Base-by-base conservation (phyloP, 768 basidiomycete genomes). In the Agaricus subrufescens region DNA sequence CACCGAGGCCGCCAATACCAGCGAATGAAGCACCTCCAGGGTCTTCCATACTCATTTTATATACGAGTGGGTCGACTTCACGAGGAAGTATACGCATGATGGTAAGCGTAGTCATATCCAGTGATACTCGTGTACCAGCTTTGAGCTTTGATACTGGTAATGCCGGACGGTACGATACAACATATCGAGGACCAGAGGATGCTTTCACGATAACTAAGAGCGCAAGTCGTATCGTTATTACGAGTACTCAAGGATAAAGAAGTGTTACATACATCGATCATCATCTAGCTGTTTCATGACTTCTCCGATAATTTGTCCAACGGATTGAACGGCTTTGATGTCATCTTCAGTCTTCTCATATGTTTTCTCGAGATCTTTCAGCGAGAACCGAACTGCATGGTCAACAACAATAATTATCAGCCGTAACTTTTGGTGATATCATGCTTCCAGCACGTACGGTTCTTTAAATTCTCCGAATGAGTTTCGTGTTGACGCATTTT, bases 1-100 rank as follows among this genome's bases (percentile, higher is more conserved):
- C 97, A 44, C 88, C 82, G 54, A 99, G 73, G 23, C 97, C 97
- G 65, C 97, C 97, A 52, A 99, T 98, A 58, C 94, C 95, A 1
- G 96, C 96, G 68, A 98, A 98, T 3, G 92, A 84, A 6, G 91
- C 95, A 49, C 89, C 89, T 75, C 94, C 94, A 2, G 97, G 94
- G 65, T 98, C 96, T 71, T 99, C 97, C 65, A 97, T 76, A 61
- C 93, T 96, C 97, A 98, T 99, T 75, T 98, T 98, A 78, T 99
- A 99, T 10, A 99, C 96, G 64, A 96, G 75, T 14, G 97, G 97
- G 68, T 99, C 97, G 6, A 99, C 93, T 69, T 99, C 97, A 60
- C 97, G 84, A 3, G 97, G 97, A 19, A 99, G 77, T 51, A 98
- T 96, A 38, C 97, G 91, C 94, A 99, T 98, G 66, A 99, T 93